phyloP scores from a whole-genome alignment of 306 rosid genomes.

The Prunus fruticosa region DNA sequence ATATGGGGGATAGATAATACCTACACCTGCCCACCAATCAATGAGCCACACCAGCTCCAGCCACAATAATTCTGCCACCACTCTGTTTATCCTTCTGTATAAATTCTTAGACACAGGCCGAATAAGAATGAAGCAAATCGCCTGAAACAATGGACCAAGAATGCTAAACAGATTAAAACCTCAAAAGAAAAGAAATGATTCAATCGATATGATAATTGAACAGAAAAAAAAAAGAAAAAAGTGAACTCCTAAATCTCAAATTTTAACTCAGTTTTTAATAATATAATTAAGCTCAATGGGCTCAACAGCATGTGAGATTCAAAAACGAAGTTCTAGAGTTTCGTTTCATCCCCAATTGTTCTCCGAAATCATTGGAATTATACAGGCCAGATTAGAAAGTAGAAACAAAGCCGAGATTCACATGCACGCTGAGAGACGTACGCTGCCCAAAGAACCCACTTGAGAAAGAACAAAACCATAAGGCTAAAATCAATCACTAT shows the following conservation, averaged over 20 bases:
- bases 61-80: slow-evolving; percentile 76
- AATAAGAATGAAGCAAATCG: slow-evolving; percentile 54
- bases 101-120: slow-evolving; percentile 67
- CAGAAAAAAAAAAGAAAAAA: neutral
- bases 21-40: slow-evolving; percentile 99
- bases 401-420: slow-evolving; percentile 22
- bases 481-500: slow-evolving; percentile 9
- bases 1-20: slow-evolving; percentile 30
- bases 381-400: neutral
- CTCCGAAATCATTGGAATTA: slow-evolving; percentile 7
- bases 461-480: slow-evolving; percentile 2
- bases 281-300: neutral
- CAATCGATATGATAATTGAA: neutral
- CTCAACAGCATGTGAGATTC: neutral
- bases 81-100: slow-evolving; percentile 72
- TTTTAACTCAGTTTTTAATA: neutral
- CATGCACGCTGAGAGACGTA: neutral
- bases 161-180: neutral
- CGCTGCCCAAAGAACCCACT: neutral
- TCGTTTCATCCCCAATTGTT: neutral
- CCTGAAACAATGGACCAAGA: slow-evolving; percentile 42
- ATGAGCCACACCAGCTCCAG: slow-evolving; percentile 77
- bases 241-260: neutral
- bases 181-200: neutral
- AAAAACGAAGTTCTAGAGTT: neutral